Evolutionary conservation across 1,284 basidiomycete species (phyloP), one percentile per base, ranked within the genome.

Genomic region (Apiotrichum brassicae): DNA sequence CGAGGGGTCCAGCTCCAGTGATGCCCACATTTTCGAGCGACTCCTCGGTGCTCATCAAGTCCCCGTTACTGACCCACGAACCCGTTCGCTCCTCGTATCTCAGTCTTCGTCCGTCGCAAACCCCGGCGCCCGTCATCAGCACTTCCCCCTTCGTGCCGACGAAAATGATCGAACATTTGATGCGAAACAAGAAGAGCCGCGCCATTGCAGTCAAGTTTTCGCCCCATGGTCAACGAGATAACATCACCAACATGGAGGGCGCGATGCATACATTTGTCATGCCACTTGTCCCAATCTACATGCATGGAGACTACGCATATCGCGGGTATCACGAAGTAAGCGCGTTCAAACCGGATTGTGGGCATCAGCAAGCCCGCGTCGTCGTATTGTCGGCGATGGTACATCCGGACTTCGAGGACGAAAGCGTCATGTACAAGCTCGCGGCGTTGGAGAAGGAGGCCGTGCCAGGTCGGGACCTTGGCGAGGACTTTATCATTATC

Each of bases 371-470:
- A 6, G 57, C 50, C 2, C 46, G 63, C 14, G 41, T 30, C 13
- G 53, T 58, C 4, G 36, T 65, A 1, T 33, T 65, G 2, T 53
- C 49, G 12, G 58, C 60, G 2, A 37, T 46, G 32, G 44, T 65
- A 20, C 63, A 65, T 24, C 54, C 46, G 20, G 62, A 65, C 43
- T 65, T 65, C 38, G 62, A 65, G 43, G 40, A 44, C 24, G 11
- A 23, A 0, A 24, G 57, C 13, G 63, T 63, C 36, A 58, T 56
- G 24, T 45, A 47, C 22, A 16, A 8, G 14, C 43, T 61, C 16
- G 58, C 52, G 19, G 41, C 19, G 11, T 37, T 35, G 26, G 24
- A 22, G 2, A 9, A 30, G 9, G n/a, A 33, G 22, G 20, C 28
- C 14, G 24, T 43, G 5, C 16, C 3, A 3, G 50, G 50, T 2